phyloP scores from a whole-genome alignment of 371 early-diverging fungal species.

The Mortierella sp. region DNA sequence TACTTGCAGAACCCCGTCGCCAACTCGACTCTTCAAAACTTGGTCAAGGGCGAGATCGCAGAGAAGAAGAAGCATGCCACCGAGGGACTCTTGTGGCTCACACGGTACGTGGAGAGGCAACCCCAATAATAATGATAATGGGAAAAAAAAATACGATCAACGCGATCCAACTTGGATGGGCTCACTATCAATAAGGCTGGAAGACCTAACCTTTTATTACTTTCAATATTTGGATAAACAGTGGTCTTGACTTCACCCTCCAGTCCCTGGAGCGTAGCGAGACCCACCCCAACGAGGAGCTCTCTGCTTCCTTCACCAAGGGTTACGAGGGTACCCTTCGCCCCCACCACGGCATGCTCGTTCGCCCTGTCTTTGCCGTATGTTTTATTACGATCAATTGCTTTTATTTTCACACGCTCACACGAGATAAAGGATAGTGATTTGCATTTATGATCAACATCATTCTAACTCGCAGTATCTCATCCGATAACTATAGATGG shows the following conservation, averaged over 20 bases:
- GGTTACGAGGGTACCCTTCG: slow-evolving; percentile 87
- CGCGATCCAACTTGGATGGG: slow-evolving; percentile 2
- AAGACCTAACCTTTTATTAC: neutral
- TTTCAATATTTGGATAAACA: slow-evolving; percentile 21
- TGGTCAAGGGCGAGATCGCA: slow-evolving; percentile 79
- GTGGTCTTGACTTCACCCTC: slow-evolving; percentile 91
- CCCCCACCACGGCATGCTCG: slow-evolving; percentile 85
- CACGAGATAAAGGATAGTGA: no score
- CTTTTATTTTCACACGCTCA: neutral
- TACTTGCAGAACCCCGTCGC: slow-evolving; percentile 71
- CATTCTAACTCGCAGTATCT: neutral
- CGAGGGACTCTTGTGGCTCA: slow-evolving; percentile 94
- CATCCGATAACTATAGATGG: slow-evolving; percentile 66
- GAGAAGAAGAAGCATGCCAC: slow-evolving; percentile 85
- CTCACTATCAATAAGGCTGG: neutral
- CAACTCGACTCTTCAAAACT: slow-evolving; percentile 84
- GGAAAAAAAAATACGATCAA: neutral
- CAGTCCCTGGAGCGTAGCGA: slow-evolving; percentile 81
- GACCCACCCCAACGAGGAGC: slow-evolving; percentile 79
- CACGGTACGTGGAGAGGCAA: slow-evolving; percentile 66
- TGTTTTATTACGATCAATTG: neutral
- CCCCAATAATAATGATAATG: neutral
- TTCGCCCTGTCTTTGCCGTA: slow-evolving; percentile 86
- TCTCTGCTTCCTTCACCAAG: slow-evolving; percentile 83
- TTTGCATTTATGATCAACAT: neutral